Evolutionary conservation across 306 rosid genomes (phyloP), one percentile per base, ranked within the genome.

Genomic region (Vicia sativa): DNA sequence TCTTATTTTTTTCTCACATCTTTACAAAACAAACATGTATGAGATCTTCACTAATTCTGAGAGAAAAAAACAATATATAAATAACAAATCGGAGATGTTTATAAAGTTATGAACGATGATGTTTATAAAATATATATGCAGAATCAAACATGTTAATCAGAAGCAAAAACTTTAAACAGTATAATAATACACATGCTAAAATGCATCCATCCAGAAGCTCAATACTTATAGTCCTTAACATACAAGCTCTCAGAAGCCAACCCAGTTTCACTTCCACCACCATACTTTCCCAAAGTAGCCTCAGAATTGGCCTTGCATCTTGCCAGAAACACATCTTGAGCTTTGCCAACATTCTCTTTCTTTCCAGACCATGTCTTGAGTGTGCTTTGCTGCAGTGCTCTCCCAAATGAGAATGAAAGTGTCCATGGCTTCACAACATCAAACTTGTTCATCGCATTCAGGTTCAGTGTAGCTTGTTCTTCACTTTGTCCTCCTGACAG

Each of bases 401-500:
- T 74, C 31, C 96, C 97, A 59, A 91, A 89, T 13, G 97, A 91
- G 89, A 91, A 91, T n/a, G 97, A 87, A 4, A 91, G 86, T 1
- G 87, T 82, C 97, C 97, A 91, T 74, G 96, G 97, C 85, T 85
- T 91, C 85, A 87, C 57, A 82, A 77, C 87, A 57, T 79, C 79
- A 62, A 85, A 13, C 81, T 77, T 87, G 76, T 91, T 91, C 71
- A 91, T 87, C 55, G 95, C 96, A 71, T 91, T 82, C 18, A 91
- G 86, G 43, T 91, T 91, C 0, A 65, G 84, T 4, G 97, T 91
- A 3, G 97, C 97, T 6, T 85, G 83, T 66, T 89, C 97, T 74
- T 91, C 97, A 41, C 96, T 91, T 49, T 91, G 97, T 61, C 97
- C 97, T 25, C 97, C 97, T 0, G 97, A 92, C 43, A 92, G 74